Conservation (phyloP, 495 filamentous ascomycete genomes). For the Neurospora intermedia region DNA sequence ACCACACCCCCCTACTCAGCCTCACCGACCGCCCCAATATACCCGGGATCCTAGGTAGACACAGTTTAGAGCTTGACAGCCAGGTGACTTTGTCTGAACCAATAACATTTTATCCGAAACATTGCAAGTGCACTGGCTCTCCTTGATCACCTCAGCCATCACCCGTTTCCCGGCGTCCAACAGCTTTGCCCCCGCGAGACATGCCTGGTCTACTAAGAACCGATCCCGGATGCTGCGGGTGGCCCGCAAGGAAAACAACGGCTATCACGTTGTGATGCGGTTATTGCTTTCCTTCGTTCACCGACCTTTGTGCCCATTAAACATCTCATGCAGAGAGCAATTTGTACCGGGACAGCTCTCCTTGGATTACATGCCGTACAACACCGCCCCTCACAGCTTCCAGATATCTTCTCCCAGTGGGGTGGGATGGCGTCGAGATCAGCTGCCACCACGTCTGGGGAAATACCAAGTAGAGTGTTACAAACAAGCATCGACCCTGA, state of each 20-base stretch:
- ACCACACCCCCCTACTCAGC: not conserved
- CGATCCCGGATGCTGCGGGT: not conserved
- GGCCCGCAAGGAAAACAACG: not conserved
- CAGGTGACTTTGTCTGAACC: not conserved
- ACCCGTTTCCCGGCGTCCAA: not conserved
- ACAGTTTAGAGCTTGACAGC: not conserved
- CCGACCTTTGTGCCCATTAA: slow-evolving; percentile 11
- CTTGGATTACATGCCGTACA: not conserved
- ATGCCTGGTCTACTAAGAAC: not conserved
- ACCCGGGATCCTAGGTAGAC: not conserved
- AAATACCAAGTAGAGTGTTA: not conserved
- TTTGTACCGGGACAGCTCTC: not conserved
- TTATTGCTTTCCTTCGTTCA: slow-evolving; percentile 3
- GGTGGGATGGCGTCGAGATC: not conserved
- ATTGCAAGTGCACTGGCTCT: not conserved
- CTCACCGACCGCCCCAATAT: not conserved
- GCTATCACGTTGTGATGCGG: not conserved
- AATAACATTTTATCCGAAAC: not conserved
- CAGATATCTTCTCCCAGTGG: not conserved
- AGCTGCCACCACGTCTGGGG: not conserved
- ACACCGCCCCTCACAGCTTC: slow-evolving; percentile 3
- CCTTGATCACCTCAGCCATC: not conserved
- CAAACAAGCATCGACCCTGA: not conserved
- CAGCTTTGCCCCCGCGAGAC: not conserved
- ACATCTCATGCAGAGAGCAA: slow-evolving; percentile 1